Evolutionary conservation across 106 monocot species (phyloP).

Genomic region (Allium cepa): DNA sequence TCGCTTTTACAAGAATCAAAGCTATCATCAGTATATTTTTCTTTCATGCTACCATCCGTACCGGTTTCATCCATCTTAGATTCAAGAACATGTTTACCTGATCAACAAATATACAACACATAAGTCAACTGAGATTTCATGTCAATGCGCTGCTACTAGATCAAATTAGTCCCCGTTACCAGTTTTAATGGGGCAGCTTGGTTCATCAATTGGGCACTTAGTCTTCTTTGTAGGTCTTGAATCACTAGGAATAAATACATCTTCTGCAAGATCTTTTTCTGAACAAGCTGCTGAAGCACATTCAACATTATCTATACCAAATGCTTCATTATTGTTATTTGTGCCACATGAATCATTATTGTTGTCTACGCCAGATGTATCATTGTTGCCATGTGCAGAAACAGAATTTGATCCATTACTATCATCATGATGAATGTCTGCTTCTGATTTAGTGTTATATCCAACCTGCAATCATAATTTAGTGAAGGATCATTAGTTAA

Average conservation of each 20-base stretch:
- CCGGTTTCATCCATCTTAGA: constrained; percentile 7
- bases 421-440: constrained; percentile 23
- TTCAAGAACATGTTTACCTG: constrained; percentile 10
- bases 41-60: constrained; percentile 9
- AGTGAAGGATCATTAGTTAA: no score
- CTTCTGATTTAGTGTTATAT: constrained; percentile 21
- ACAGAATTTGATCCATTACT: constrained; percentile 22
- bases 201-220: constrained; percentile 37
- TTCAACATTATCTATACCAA: not conserved
- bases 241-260: constrained; percentile 21
- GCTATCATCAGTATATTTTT: constrained; percentile 1
- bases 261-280: constrained; percentile 27
- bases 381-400: constrained; percentile 12
- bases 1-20: constrained; percentile 33
- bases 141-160: no score
- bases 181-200: constrained; percentile 10
- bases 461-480: constrained; percentile 31
- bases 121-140: no score
- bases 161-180: constrained; percentile 18
- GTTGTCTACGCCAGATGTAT: not conserved
- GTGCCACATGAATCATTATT: not conserved
- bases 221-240: constrained; percentile 56
- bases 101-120: not conserved
- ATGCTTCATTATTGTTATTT: not conserved
- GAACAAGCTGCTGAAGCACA: constrained; percentile 4